Conservation (phyloP, 495 filamentous ascomycete species). For the Penicillium cinerascens region DNA sequence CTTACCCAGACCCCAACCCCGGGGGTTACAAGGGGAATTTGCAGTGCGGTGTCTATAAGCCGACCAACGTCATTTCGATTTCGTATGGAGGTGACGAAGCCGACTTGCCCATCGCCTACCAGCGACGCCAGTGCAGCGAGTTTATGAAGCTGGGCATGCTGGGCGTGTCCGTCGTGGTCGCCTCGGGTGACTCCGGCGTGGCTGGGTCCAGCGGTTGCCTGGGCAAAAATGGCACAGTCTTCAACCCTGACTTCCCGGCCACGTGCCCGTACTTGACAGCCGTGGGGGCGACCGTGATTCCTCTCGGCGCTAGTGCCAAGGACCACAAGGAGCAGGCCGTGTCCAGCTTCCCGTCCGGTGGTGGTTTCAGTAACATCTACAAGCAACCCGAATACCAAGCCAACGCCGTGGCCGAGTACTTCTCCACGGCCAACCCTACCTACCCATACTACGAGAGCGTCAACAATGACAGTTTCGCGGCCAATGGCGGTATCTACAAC, state of each 20-base stretch:
- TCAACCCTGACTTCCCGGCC: conserved; percentile 48
- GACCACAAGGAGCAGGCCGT: conserved; percentile 41
- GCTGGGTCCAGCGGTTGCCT: conserved; percentile 42
- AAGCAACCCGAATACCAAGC: conserved; percentile 55
- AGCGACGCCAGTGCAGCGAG: conserved; percentile 54
- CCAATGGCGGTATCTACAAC: conserved; percentile 54
- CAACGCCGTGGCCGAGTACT: conserved; percentile 47
- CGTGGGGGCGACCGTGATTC: conserved; percentile 48
- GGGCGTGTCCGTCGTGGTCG: conserved; percentile 58
- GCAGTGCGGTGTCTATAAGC: conserved; percentile 59
- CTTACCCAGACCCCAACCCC: conserved; percentile 51
- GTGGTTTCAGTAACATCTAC: conserved; percentile 70
- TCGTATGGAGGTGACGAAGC: conserved; percentile 55
- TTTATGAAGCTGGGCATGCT: conserved; percentile 65
- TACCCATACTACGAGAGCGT: conserved; percentile 41
- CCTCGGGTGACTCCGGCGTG: conserved; percentile 60
- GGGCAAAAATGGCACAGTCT: conserved; percentile 40
- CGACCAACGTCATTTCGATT: conserved; percentile 58
- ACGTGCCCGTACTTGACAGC: conserved; percentile 52
- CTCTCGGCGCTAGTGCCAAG: conserved; percentile 29
- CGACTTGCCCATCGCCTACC: conserved; percentile 49
- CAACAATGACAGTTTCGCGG: conserved; percentile 38
- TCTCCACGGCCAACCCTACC: conserved; percentile 42
- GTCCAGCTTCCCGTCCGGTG: conserved; percentile 52
- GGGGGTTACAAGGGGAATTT: conserved; percentile 55